phyloP scores from a whole-genome alignment of 2,329 filamentous ascomycete species.

The Colletotrichum sp. region DNA sequence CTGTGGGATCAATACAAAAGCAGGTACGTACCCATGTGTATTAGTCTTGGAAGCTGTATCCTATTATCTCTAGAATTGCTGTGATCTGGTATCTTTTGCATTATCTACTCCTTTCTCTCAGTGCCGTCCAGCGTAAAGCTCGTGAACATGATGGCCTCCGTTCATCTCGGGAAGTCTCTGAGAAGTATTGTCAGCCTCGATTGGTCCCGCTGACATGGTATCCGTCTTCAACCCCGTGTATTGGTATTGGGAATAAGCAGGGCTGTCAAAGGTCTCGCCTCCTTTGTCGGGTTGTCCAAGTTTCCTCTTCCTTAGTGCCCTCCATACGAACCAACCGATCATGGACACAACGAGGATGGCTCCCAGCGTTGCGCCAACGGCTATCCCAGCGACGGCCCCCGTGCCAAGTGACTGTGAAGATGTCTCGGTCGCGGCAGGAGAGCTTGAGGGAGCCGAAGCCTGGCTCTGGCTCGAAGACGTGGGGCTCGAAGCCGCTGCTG shows the following conservation, averaged over 20 bases:
- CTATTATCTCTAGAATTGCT: not conserved
- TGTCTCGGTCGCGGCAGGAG: not conserved
- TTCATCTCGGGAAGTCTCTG: not conserved
- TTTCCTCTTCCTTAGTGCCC: not conserved
- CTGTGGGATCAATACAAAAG: too few relatives aligned
- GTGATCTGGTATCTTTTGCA: accelerated
- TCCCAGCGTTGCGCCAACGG: not conserved
- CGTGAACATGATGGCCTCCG: not conserved
- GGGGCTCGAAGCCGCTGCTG: not conserved
- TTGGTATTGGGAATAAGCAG: not conserved
- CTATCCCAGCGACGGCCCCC: not conserved
- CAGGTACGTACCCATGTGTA: too few relatives aligned
- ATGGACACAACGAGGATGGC: not conserved
- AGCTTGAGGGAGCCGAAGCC: not conserved
- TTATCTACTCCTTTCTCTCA: not conserved
- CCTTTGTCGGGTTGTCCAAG: not conserved
- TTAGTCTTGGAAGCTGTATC: not conserved
- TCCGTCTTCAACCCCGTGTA: not conserved
- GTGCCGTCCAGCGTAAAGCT: not conserved
- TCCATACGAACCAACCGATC: not conserved
- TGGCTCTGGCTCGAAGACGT: not conserved
- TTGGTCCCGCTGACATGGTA: not conserved
- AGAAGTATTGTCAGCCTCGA: not conserved
- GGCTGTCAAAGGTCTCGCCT: not conserved
- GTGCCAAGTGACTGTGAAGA: not conserved